Evolutionary conservation across 805 yeast genomes (phyloP).

Genomic region (Blastobotrys robertii): DNA sequence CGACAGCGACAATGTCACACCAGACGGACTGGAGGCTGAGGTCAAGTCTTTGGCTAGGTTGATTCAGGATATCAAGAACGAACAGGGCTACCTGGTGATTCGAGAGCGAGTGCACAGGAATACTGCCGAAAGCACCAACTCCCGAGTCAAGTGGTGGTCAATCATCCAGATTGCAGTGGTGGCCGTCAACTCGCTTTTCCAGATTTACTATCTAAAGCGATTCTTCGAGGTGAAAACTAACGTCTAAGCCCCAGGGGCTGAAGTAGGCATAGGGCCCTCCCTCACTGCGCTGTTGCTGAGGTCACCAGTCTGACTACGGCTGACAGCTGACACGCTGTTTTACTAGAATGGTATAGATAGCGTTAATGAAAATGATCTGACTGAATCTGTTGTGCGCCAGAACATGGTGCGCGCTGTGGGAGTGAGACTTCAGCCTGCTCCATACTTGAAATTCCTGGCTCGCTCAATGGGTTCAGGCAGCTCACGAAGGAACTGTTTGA

Average conservation of each 20-base stretch:
- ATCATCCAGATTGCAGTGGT: conserved; percentile 83
- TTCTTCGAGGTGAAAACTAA: conserved; percentile 92
- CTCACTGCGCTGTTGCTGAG: too few species aligned
- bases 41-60: conserved; percentile 65
- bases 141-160: conserved; percentile 98
- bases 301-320: too few species aligned
- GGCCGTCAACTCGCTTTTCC: conserved; percentile 79
- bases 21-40: conserved; percentile 75
- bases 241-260: conserved; percentile 46
- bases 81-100: conserved; percentile 80
- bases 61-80: conserved; percentile 82
- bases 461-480: conserved; percentile 55
- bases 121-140: conserved; percentile 95
- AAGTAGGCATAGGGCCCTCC: too few species aligned
- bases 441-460: too few species aligned
- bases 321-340: too few species aligned
- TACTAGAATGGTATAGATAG: too few species aligned
- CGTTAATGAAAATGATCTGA: too few species aligned
- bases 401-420: too few species aligned
- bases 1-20: conserved; percentile 64
- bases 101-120: conserved; percentile 97
- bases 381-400: too few species aligned
- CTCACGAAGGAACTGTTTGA: conserved; percentile 74
- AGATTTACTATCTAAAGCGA: conserved; percentile 85
- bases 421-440: too few species aligned